Evolutionary conservation across 2,329 filamentous ascomycete species (phyloP), one percentile per base, ranked within the genome.

Genomic region (Celoporthe dispersa): DNA sequence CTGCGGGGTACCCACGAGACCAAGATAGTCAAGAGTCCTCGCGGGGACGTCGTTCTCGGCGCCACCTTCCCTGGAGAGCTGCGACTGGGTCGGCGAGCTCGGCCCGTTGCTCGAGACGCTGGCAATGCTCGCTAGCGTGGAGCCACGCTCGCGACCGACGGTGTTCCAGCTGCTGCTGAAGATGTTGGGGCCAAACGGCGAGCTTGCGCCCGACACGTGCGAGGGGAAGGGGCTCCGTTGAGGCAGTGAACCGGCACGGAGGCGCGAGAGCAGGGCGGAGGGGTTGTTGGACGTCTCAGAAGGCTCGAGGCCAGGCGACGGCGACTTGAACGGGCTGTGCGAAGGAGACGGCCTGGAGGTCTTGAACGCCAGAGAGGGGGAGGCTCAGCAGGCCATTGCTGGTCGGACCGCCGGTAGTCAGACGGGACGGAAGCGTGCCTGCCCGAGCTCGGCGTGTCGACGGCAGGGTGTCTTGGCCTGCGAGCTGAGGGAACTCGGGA

Each of bases 11-110:
- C 98, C 96, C 41, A 94, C 95, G 64, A 99, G 87, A 63, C 96
- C 96, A 71, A 99, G 88, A 78, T 99, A 99, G 80, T 99, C 96
- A 75, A 99, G 84, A 2, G 96, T 99, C 77, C 93, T 92, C 88
- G 91, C 91, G 77, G 91, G 88, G 74, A 97, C 94, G 78, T 98
- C 94, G 39, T 90, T 93, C 77, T 98, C 95, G 25, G 90, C 91
- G 61, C 91, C 88, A 39, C 93, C 94, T 76, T 97, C 94, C 74
- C 91, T 90, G 14, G 94, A 97, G 78, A 95, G 95, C 1, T 92
- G 90, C 9, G 94, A 97, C 76, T 94, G 92, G 19, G 92, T 89
- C 1, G 95, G 95, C 19, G 95, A 98, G 73, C 91, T 92, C 2
- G 93, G 94, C 1, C 92, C 93, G 77, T 98, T 97, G 37, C 95